These are phyloP conservation scores for Rhexocercosporidium sp. DNA, from an alignment of 2,329 filamentous ascomycete species.

Conservation along the genomic window DNA sequence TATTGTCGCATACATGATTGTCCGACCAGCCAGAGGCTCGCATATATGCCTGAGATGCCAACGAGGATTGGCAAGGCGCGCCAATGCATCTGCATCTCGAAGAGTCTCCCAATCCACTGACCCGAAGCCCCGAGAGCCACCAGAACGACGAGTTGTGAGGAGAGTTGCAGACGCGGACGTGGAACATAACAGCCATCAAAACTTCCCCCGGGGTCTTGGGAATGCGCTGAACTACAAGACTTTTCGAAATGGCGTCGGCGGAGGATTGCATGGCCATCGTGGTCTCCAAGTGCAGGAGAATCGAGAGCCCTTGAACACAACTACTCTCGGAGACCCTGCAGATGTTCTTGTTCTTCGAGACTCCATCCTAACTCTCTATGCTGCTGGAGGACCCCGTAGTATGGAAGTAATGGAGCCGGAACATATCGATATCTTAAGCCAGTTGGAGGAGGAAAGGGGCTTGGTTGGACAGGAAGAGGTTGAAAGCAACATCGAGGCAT, in stretches of 20 bases:
- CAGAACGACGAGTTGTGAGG: background rate
- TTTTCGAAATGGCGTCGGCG: conserved; percentile 10
- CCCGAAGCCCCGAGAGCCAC: conserved; percentile 8
- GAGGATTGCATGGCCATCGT: conserved; percentile 29
- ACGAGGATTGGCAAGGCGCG: conserved; percentile 32
- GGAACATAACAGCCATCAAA: background rate
- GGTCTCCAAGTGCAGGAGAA: conserved; percentile 32
- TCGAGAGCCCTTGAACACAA: conserved; percentile 29
- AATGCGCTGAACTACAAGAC: conserved; percentile 5
- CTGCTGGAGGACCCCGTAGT: conserved; percentile 2
- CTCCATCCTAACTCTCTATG: conserved; percentile 29
- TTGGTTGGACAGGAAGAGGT: conserved; percentile 37
- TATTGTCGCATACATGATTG: conserved; percentile 43
- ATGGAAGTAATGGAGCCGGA: conserved; percentile 19
- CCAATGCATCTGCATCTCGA: conserved; percentile 12
- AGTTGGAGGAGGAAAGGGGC: conserved; percentile 39
- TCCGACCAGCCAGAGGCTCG: conserved; percentile 30
- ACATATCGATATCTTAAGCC: conserved; percentile 39
- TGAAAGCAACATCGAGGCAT: conserved; percentile 38
- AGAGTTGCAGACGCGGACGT: background rate
- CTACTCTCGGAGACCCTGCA: conserved; percentile 34
- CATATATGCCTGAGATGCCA: conserved; percentile 44
- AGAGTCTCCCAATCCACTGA: conserved; percentile 27
- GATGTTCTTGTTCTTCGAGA: conserved; percentile 43
- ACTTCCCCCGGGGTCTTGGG: background rate